Base-by-base conservation (phyloP, 106 monocot genomes). In the Xerophyta viscosa region DNA sequence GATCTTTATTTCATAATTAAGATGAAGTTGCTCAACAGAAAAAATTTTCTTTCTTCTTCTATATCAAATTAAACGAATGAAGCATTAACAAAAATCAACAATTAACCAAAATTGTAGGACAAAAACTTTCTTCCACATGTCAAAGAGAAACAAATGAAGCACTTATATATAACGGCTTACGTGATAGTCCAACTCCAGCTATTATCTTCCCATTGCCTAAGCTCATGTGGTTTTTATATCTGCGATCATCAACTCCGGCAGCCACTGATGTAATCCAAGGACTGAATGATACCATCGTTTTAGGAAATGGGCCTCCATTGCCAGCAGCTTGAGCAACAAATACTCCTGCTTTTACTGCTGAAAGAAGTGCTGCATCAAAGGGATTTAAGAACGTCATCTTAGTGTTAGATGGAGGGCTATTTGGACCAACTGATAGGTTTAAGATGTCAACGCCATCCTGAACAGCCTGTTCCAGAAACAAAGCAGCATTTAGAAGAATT, bases 281-380 rank as follows among this genome's bases (percentile, higher is more conserved):
- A 58, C 96, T 96, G 68, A 85, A 96, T 31, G 96, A 96, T 15
- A 96, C 85, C 58, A 96, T 50, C 4, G 96, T 85, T 64, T 96
- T 96, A 0, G 89, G 76, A 64, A 89, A 96, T 42, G 96, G 96
- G 3, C 96, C 96, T 50, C 88, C 96, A 66, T 96, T 96, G 42
- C 96, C 96, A 61, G 78, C 96, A 42, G 96, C 96, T 61, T 96
- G 96, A 28, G 79, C 88, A 67, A 96, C 96, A 72, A 96, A 96
- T 6, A 96, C 89, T 55, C 96, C 96, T 41, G 96, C 88, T 68
- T 88, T 96, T 43, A 96, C 88, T 48, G 96, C 96, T 20, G 96
- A 84, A 59, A 96, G 84, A 67, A 96, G 88, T 12, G 88, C 60
- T 27, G 82, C 88, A 78, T 96, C 96, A 58, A 96, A 96, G 4